Conservation (phyloP, 2,329 filamentous ascomycete genomes). For the Aspergillus pseudoglaucus region DNA sequence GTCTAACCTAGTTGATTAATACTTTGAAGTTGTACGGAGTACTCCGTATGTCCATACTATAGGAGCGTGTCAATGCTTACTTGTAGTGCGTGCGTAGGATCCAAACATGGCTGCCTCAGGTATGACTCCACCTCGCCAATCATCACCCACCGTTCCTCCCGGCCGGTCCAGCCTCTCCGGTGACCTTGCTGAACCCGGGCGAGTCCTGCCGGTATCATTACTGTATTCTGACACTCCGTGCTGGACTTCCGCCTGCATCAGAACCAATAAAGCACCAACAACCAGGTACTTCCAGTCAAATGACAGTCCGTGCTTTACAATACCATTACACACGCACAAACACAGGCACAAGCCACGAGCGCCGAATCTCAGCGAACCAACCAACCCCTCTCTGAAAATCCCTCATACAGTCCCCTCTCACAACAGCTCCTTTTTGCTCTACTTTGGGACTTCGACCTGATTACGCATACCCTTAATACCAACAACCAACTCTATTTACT, state of each 20-base stretch:
- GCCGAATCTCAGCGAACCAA: background rate
- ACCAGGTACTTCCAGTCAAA: too few species aligned
- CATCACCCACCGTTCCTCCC: too few species aligned
- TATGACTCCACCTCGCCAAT: too few species aligned
- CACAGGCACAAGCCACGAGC: background rate
- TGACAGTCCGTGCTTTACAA: background rate
- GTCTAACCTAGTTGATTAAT: too few species aligned
- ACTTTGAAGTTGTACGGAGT: too few species aligned
- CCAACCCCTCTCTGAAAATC: slow-evolving; percentile 13
- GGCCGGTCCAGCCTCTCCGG: background rate
- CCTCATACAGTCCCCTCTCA: slow-evolving; percentile 12
- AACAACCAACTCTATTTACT: background rate
- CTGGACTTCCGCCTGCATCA: too few species aligned
- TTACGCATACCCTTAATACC: too few species aligned
- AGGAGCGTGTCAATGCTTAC: too few species aligned
- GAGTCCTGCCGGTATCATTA: background rate
- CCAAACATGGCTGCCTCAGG: background rate
- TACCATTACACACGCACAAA: background rate
- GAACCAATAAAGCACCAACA: too few species aligned
- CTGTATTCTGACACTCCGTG: background rate
- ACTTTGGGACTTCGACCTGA: too few species aligned
- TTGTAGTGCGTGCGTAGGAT: too few species aligned
- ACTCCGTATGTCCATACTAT: too few species aligned
- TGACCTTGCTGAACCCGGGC: background rate
- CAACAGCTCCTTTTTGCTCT: background rate